phyloP scores from a whole-genome alignment of 2,329 filamentous ascomycete genomes.

The Escovopsis sp. region DNA sequence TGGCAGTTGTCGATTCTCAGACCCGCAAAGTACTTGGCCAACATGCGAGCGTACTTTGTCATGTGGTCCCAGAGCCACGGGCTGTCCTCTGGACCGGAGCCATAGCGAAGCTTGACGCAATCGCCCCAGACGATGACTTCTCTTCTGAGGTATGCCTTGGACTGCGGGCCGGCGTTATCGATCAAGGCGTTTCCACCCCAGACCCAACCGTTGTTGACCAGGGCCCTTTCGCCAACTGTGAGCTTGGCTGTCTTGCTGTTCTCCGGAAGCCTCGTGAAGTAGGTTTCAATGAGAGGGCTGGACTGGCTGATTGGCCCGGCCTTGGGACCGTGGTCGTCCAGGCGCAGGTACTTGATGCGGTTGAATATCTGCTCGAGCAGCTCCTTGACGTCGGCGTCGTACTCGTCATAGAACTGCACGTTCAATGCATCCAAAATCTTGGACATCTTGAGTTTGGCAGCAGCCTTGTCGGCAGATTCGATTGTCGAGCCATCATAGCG shows the following conservation, averaged over 20 bases:
- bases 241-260: constrained; percentile 69
- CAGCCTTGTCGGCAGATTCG: constrained; percentile 31
- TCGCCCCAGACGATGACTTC: constrained; percentile 98
- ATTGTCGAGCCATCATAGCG: constrained; percentile 39
- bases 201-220: constrained; percentile 97
- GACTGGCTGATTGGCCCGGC: constrained; percentile 61
- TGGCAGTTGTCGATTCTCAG: constrained; percentile 98
- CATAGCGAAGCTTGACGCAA: constrained; percentile 93
- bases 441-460: constrained; percentile 39
- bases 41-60: constrained; percentile 77
- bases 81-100: constrained; percentile 63
- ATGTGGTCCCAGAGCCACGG: constrained; percentile 94
- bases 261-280: constrained; percentile 77
- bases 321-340: constrained; percentile 87
- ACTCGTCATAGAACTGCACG: constrained; percentile 79
- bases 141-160: constrained; percentile 82
- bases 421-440: constrained; percentile 72
- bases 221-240: constrained; percentile 57
- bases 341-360: constrained; percentile 81
- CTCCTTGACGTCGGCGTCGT: constrained; percentile 66
- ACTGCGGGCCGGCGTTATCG: constrained; percentile 83
- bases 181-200: constrained; percentile 92
- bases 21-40: constrained; percentile 90
- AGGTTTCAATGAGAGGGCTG: constrained; percentile 78
- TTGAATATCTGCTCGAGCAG: constrained; percentile 89